These are phyloP conservation scores for Candida ipomoeae DNA, from an alignment of 805 yeast genomes.

Conservation along the genomic window DNA sequence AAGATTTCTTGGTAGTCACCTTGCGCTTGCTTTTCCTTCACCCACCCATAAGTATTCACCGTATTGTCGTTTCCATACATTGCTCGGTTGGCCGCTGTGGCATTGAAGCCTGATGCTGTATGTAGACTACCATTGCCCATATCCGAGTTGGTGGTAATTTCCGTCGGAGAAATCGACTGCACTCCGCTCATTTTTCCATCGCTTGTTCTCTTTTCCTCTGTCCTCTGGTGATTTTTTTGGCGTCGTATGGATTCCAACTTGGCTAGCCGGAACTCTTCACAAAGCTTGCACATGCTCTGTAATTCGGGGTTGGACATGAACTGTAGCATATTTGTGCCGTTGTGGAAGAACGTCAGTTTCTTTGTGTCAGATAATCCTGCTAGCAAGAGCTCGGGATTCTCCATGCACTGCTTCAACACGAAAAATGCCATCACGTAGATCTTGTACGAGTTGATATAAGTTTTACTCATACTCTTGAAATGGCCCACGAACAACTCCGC, in stretches of 20 bases:
- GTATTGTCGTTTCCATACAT: constrained; percentile 18
- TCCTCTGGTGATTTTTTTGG: constrained; percentile 16
- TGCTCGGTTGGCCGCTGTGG: constrained; percentile 14
- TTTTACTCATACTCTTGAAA: constrained; percentile 33
- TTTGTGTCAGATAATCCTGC: constrained; percentile 24
- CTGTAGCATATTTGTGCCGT: constrained; percentile 38
- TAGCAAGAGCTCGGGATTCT: constrained; percentile 35
- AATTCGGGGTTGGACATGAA: constrained; percentile 35
- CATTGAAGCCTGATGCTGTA: constrained; percentile 8
- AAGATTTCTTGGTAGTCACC: constrained; percentile 13
- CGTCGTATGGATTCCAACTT: constrained; percentile 23
- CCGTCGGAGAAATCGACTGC: not conserved
- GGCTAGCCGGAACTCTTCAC: constrained; percentile 37
- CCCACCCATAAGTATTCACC: constrained; percentile 16
- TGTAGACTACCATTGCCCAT: not conserved
- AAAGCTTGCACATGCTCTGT: constrained; percentile 31
- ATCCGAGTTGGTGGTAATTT: not conserved
- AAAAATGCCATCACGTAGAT: constrained; percentile 39
- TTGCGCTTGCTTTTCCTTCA: constrained; percentile 14
- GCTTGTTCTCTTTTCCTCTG: constrained; percentile 5
- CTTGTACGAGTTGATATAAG: constrained; percentile 38
- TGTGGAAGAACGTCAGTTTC: constrained; percentile 25
- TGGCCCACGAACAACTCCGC: constrained; percentile 43
- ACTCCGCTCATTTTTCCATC: not conserved
- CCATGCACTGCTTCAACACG: constrained; percentile 39